Evolutionary conservation across 2,329 filamentous ascomycete genomes (phyloP).

Genomic region (Neofusicoccum parvum): DNA sequence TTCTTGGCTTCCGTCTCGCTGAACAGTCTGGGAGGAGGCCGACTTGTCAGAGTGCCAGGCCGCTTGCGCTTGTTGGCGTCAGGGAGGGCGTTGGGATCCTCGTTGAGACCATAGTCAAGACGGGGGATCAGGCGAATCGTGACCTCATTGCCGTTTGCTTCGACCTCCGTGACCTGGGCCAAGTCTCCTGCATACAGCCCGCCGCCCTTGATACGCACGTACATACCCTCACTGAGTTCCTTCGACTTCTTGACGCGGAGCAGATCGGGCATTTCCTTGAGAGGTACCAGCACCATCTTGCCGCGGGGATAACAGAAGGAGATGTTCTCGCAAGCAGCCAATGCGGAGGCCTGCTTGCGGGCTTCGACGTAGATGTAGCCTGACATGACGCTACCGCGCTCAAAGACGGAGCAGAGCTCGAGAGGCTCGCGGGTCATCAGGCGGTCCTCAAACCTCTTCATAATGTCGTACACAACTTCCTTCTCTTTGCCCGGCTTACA

Average conservation of each 20-base stretch:
- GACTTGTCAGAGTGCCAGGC: slow-evolving; percentile 49
- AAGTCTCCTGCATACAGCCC: slow-evolving; percentile 85
- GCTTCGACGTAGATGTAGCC: slow-evolving; percentile 97
- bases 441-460: slow-evolving; percentile 84
- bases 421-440: slow-evolving; percentile 76
- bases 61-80: slow-evolving; percentile 84
- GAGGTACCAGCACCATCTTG: slow-evolving; percentile 85
- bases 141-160: slow-evolving; percentile 88
- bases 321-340: slow-evolving; percentile 79
- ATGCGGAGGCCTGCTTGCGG: slow-evolving; percentile 80
- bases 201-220: slow-evolving; percentile 82
- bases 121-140: slow-evolving; percentile 86
- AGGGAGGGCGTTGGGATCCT: slow-evolving; percentile 61
- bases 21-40: slow-evolving; percentile 87
- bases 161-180: slow-evolving; percentile 88
- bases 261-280: slow-evolving; percentile 98
- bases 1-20: slow-evolving; percentile 92
- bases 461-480: slow-evolving; percentile 84
- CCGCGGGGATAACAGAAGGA: slow-evolving; percentile 87
- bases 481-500: slow-evolving; percentile 95
- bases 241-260: slow-evolving; percentile 80
- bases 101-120: slow-evolving; percentile 86
- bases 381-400: slow-evolving; percentile 81
- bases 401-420: slow-evolving; percentile 86
- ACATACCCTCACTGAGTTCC: slow-evolving; percentile 84